Conservation (phyloP, 495 filamentous ascomycete genomes). For the Aeminium ludgeri region DNA sequence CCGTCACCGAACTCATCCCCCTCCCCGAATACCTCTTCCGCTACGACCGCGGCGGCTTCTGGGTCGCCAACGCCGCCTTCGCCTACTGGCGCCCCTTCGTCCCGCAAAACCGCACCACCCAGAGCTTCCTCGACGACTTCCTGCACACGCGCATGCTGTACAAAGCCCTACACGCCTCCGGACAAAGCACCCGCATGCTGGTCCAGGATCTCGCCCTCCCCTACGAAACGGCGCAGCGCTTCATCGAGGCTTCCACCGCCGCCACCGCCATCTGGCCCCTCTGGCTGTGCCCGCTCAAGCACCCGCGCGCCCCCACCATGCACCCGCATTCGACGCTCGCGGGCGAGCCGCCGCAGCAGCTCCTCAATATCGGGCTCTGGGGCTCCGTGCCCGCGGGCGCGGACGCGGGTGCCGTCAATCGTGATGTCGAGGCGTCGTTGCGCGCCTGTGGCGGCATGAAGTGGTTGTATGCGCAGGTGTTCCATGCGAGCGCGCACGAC, state of each 20-base stretch:
- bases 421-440: conserved; percentile 46
- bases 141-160: conserved; percentile 41
- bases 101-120: conserved; percentile 34
- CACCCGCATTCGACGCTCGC: conserved; percentile 23
- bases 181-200: conserved; percentile 30
- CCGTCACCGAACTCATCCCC: conserved; percentile 33
- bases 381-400: conserved; percentile 25
- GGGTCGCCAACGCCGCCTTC: conserved; percentile 35
- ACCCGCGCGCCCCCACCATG: conserved; percentile 20
- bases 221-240: conserved; percentile 27
- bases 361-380: conserved; percentile 43
- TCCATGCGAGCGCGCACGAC: conserved; percentile 32
- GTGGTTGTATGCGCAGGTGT: conserved; percentile 42
- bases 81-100: no score
- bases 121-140: conserved; percentile 36
- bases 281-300: conserved; percentile 40
- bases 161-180: conserved; percentile 37
- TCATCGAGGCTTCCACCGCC: conserved; percentile 32
- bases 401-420: conserved; percentile 37
- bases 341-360: conserved; percentile 13
- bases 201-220: conserved; percentile 44
- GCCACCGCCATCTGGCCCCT: conserved; percentile 37
- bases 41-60: conserved; percentile 47
- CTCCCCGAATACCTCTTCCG: conserved; percentile 44
- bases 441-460: conserved; percentile 47